A percentile compares a stretch with the other conserved stretches of the same genome.
Evolutionary conservation across 116 monocot genomes (phyloP).

Genomic region (Iris pallida): DNA sequence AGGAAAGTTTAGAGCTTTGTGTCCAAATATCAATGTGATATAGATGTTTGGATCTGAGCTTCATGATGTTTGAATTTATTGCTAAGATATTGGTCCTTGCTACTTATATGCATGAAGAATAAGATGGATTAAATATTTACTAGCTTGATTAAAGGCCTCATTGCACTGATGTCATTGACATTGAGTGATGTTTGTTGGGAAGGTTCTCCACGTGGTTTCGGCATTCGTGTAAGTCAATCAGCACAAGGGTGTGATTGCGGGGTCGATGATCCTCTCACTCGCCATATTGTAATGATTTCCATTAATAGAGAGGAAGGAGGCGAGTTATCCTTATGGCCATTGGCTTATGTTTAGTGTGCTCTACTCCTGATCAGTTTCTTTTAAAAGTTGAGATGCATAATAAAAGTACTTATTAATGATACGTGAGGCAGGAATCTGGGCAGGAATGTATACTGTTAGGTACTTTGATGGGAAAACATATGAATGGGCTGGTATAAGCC

Average conservation of each 20-base stretch:
- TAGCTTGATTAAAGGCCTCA: too few species aligned
- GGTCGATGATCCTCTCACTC: slow-evolving; percentile 91
- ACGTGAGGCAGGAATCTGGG: slow-evolving; percentile 76
- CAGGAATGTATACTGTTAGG: slow-evolving; percentile 83
- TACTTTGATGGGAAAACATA: slow-evolving; percentile 95
- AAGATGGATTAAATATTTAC: too few species aligned
- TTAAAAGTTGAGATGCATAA: too few species aligned
- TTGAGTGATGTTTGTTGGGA: slow-evolving; percentile 37
- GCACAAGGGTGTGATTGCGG: slow-evolving; percentile 70
- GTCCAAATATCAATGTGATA: too few species aligned
- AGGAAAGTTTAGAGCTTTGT: too few species aligned
- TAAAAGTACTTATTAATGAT: too few species aligned
- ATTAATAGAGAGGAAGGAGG: slow-evolving; percentile 43
- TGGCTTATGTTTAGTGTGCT: slow-evolving; percentile 6
- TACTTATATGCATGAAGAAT: too few species aligned
- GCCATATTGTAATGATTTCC: slow-evolving; percentile 64
- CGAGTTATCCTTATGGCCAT: slow-evolving; percentile 69
- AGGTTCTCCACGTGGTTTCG: slow-evolving; percentile 71
- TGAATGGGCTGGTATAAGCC: slow-evolving; percentile 93
- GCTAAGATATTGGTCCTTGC: too few species aligned
- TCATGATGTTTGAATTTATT: too few species aligned
- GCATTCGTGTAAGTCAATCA: slow-evolving; percentile 56
- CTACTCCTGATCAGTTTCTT: too few species aligned
- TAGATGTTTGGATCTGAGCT: too few species aligned
- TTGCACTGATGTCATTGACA: too few species aligned